phyloP scores from a whole-genome alignment of 345 rosid genomes.

The Adansonia digitata region DNA sequence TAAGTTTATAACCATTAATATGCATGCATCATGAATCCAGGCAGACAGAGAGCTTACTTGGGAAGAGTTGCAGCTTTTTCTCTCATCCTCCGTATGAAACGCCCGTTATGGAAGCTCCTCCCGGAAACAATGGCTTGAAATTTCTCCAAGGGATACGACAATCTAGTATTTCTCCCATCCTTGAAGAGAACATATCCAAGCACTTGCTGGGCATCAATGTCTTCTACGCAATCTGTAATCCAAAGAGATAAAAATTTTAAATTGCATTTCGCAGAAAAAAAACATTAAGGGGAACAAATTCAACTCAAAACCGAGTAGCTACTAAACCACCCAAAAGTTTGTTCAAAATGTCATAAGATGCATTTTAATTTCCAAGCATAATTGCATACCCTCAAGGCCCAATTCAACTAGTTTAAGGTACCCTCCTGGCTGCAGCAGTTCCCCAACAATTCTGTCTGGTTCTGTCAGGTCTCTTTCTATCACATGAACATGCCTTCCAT shows the following conservation, averaged over 20 bases:
- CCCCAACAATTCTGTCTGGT: conserved; percentile 48
- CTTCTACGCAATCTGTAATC: conserved; percentile 43
- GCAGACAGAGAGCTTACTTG: conserved; percentile 22
- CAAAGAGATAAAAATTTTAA: not conserved
- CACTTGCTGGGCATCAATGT: conserved; percentile 47
- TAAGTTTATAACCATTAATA: not conserved
- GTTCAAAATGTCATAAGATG: not conserved
- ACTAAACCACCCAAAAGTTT: not conserved
- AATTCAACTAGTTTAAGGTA: conserved; percentile 41
- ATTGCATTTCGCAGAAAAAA: not conserved
- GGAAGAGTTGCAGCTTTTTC: conserved; percentile 41
- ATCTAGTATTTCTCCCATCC: conserved; percentile 35
- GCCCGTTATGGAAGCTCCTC: conserved; percentile 48
- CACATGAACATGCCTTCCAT: conserved; percentile 44
- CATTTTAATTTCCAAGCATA: not conserved
- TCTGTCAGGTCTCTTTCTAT: conserved; percentile 50
- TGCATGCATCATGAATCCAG: not conserved
- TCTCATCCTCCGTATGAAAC: conserved; percentile 49
- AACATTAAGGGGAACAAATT: too few species aligned
- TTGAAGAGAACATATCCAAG: conserved; percentile 45
- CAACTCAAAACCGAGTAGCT: too few species aligned
- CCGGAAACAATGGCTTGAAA: conserved; percentile 40
- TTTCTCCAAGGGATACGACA: conserved; percentile 43
- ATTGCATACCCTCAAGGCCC: conserved; percentile 43
- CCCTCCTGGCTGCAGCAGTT: conserved; percentile 50